Base-by-base conservation (phyloP, 768 basidiomycete species). In the Podaxis carcinomalis region DNA sequence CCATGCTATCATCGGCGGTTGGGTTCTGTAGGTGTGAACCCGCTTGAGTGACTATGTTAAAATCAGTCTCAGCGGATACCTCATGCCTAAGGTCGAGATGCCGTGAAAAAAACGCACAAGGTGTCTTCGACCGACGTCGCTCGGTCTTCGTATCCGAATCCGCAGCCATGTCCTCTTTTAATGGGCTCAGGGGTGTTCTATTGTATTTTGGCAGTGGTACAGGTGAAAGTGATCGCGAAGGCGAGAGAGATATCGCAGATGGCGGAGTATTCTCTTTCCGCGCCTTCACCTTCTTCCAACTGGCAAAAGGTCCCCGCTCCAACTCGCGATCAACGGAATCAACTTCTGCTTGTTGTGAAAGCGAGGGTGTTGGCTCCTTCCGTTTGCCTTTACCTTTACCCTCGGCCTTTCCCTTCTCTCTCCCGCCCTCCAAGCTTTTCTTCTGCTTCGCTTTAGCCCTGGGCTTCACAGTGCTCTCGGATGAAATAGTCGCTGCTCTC, bases 271-370 rank as follows among this genome's bases (percentile, higher is more conserved):
- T 50, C 59, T 36, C 40, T 35, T 35, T 25, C 35, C 19, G 52
- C 4, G 32, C 3, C 37, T 25, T 39, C 6, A n/a, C 3, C 44
- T 23, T 49, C 52, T 55, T 19, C 40, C 13, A 13, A 21, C 57
- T 63, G 37, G 44, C 58, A 10, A 61, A 62, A 56, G 72, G 63
- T 4, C 81, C 82, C 9, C 68, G 69, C 68, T 85, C 83, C 35
- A 85, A 80, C 9, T 83, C 84, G 66, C 80, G 68, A 63, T 88
- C 83, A 55, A 83, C 80, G 1, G 77, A 76, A 66, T 87, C 85
- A 56, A 86, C 83, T 14, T 70, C 70, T 3, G 74, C 82, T 65
- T 77, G 75, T 32, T 71, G 67, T 11, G 60, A 54, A 13, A 61
- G 51, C 10, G 42, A 27, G 7, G 37, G 35, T 1, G 54, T 56